Base-by-base conservation (phyloP, 2,329 filamentous ascomycete species). In the Aspergillus calidoustus region DNA sequence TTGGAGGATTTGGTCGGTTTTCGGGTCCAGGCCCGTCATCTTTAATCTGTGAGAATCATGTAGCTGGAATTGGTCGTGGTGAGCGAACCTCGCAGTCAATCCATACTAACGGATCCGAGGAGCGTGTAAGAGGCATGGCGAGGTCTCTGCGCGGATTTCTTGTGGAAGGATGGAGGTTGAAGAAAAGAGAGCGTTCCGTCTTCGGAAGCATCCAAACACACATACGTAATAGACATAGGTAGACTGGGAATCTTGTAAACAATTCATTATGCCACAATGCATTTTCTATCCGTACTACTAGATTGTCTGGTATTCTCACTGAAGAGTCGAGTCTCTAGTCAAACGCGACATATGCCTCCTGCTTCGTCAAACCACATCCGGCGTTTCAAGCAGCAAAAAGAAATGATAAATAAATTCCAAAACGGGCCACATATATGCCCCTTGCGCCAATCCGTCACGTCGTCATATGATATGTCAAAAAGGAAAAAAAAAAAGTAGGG, bases 1-100 rank as follows among this genome's bases (percentile, higher is more conserved):
- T 71, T 96, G 93, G 72, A 98, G 87, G 72, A 98, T 95, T 59
- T 89, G 88, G 73, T 98, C 94, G 34, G 82, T 87, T 62, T 91
- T 86, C 1, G 89, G 84, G 76, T 97, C 84, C 7, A 96, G 85
- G 23, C 92, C 92, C 34, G 92, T 98, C 95, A 99, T 99, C 92
- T 96, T 57, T 43, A 41, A 15, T 47, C 41, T 41, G 23, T 50
- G 34, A 57, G 49, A 41, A 50, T 50, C 22, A 38, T 31, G 38
- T 25, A 19, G 34, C 28, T 34, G 19, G 30, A 46, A 15, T 47
- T 30, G 43, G n/a, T 51, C 43, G 44, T 48, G 44, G 38, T 44
- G 44, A 44, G 13, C 68, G 43, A 75, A 87, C 85, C 78, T 90
- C 88, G 72, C 88, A 90, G 79, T 96, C 92, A 66, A 96, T 93